phyloP scores from a whole-genome alignment of 345 rosid genomes.

The Sisymbrium altissimum region DNA sequence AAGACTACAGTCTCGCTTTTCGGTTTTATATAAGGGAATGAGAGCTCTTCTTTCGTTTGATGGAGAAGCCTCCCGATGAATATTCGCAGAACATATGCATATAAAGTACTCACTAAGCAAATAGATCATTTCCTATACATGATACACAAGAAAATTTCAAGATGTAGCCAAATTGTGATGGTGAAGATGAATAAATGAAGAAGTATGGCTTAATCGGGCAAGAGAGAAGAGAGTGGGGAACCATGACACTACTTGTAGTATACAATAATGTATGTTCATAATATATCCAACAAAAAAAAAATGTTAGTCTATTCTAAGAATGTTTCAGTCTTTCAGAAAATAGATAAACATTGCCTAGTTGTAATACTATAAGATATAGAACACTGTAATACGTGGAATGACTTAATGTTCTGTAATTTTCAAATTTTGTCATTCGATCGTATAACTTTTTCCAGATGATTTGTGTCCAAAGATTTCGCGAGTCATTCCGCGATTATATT shows the following conservation, averaged over 20 bases:
- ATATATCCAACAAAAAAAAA: conserved; percentile 1
- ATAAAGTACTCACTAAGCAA: neutral
- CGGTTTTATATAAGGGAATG: neutral
- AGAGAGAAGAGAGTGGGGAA: conserved; percentile 30
- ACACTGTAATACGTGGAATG: neutral
- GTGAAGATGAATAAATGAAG: conserved; percentile 10
- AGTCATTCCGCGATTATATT: neutral
- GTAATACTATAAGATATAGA: neutral
- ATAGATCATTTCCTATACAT: neutral
- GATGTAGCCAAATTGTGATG: neutral
- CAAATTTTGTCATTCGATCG: neutral
- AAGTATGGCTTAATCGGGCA: conserved; percentile 6
- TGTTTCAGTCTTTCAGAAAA: neutral
- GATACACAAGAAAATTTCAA: neutral
- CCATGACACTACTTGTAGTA: conserved; percentile 28
- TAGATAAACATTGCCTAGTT: conserved; percentile 7
- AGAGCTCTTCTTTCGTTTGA: conserved; percentile 13
- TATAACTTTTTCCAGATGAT: neutral
- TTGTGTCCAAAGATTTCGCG: neutral
- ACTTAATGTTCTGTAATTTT: neutral
- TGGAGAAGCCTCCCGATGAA: conserved; percentile 3
- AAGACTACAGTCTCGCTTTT: neutral
- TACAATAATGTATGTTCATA: conserved; percentile 7
- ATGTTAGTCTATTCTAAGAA: neutral
- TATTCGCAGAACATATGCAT: neutral